Evolutionary conservation across 1,139 yeast species (phyloP).

Genomic region (Suhomyces guaymorum): DNA sequence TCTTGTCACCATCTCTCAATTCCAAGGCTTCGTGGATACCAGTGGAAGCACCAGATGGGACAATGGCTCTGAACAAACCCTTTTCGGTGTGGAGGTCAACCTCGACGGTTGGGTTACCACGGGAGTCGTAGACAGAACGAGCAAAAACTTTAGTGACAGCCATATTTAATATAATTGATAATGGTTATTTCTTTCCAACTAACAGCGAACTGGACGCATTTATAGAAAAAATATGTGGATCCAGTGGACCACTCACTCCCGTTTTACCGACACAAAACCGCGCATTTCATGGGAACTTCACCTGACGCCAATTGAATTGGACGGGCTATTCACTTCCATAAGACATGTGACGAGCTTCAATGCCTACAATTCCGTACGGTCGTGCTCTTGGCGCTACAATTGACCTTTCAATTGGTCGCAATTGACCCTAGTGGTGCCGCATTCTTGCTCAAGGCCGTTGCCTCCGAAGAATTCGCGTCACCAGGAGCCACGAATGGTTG

Average conservation of each 20-base stretch:
- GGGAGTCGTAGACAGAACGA: slow-evolving; percentile 94
- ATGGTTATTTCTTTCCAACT: neutral
- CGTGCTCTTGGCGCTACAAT: too few species aligned
- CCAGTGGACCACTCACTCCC: slow-evolving; percentile 20
- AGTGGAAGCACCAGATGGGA: slow-evolving; percentile 96
- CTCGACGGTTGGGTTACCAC: slow-evolving; percentile 98
- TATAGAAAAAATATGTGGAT: slow-evolving; percentile 12
- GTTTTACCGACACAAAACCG: slow-evolving; percentile 13
- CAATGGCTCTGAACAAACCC: slow-evolving; percentile 89
- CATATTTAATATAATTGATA: slow-evolving; percentile 21
- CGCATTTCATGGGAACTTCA: too few species aligned
- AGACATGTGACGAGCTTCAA: too few species aligned
- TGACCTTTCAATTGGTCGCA: too few species aligned
- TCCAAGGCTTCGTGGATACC: slow-evolving; percentile 95
- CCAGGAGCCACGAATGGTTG: too few species aligned
- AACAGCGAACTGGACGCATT: slow-evolving; percentile 6
- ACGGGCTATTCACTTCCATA: too few species aligned
- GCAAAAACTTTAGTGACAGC: slow-evolving; percentile 66
- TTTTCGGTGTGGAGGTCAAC: slow-evolving; percentile 84
- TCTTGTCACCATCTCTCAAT: slow-evolving; percentile 91
- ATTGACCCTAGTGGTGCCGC: too few species aligned
- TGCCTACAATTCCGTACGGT: too few species aligned
- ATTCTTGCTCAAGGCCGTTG: too few species aligned
- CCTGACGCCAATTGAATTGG: too few species aligned
- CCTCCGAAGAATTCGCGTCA: too few species aligned